These are phyloP conservation scores for Fraxinus latifolia DNA, from an alignment of 305 asterid genomes.

Conservation along the genomic window DNA sequence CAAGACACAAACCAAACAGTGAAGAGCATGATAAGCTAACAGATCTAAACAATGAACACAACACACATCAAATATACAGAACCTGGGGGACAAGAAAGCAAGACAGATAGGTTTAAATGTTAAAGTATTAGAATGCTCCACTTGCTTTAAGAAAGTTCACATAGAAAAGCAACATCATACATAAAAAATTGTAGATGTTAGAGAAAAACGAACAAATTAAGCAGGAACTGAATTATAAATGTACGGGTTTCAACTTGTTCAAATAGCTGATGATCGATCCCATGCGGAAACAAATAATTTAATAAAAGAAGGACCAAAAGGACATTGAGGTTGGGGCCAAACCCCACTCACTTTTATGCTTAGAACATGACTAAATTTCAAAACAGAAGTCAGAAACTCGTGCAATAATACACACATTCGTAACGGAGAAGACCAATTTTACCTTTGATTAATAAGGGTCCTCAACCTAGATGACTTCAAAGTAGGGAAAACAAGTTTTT, in stretches of 20 bases:
- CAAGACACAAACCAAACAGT: background rate
- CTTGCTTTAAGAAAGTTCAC: background rate
- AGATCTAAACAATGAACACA: background rate
- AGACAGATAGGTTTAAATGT: background rate
- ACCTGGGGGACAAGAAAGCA: background rate
- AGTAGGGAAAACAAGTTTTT: constrained; percentile 73
- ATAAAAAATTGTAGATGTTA: background rate
- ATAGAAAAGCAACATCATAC: background rate
- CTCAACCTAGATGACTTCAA: constrained; percentile 76
- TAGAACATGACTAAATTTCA: background rate
- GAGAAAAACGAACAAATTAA: background rate
- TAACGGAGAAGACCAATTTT: background rate
- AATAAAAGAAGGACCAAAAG: background rate
- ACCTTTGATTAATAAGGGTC: constrained; percentile 86
- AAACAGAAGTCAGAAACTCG: background rate
- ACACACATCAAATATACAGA: background rate
- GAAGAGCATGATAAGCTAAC: constrained; percentile 1
- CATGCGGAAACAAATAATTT: background rate
- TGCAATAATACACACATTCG: background rate
- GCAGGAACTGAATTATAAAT: background rate
- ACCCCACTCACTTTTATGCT: background rate
- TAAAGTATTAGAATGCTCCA: background rate
- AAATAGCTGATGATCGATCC: background rate
- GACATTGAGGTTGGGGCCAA: background rate
- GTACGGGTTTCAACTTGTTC: background rate